A percentile compares a stretch with the other conserved stretches of the same genome.
These are phyloP conservation scores for Torrubiella hemipterigena DNA, from an alignment of 2,329 filamentous ascomycete species.

Conservation along the genomic window DNA sequence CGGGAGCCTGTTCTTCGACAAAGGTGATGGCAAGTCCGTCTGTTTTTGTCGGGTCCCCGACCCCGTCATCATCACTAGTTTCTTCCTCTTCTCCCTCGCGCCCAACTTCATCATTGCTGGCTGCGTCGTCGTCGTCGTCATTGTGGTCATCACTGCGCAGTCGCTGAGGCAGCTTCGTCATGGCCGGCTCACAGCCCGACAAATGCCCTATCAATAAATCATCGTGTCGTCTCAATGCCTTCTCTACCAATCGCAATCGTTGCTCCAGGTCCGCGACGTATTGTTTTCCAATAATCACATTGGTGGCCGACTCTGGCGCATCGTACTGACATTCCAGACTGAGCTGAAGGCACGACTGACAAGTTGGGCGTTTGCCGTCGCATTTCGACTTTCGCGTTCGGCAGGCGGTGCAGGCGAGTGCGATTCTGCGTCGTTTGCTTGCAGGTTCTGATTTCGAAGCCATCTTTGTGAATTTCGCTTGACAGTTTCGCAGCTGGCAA, in stretches of 20 bases:
- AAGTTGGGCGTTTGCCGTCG: conserved; percentile 11
- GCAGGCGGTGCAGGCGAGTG: conserved; percentile 12
- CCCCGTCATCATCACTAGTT: conserved; percentile 7
- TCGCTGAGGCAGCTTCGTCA: too few relatives aligned
- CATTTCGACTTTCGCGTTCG: conserved; percentile 13
- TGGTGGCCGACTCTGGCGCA: conserved; percentile 9
- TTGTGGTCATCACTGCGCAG: too few relatives aligned
- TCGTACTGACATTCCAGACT: conserved; percentile 11
- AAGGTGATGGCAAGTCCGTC: conserved; percentile 13
- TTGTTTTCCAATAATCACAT: conserved; percentile 7
- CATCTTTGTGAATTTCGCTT: too few relatives aligned
- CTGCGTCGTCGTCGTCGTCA: too few relatives aligned
- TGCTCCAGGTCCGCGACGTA: conserved; percentile 8
- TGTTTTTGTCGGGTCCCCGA: conserved; percentile 10
- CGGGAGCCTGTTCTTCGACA: conserved; percentile 9
- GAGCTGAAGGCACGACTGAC: conserved; percentile 9
- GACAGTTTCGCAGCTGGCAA: too few relatives aligned
- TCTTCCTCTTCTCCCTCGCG: too few relatives aligned
- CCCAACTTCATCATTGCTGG: too few relatives aligned
- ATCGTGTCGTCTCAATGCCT: conserved; percentile 8
- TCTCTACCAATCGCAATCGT: conserved; percentile 10
- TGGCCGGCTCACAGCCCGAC: conserved; percentile 1
- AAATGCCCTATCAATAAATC: conserved; percentile 1
- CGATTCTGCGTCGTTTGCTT: conserved; percentile 9
- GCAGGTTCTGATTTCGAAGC: too few relatives aligned